Evolutionary conservation across 441 rosid species (phyloP), one percentile per base, ranked within the genome.

Genomic region (Brassica hybrid): DNA sequence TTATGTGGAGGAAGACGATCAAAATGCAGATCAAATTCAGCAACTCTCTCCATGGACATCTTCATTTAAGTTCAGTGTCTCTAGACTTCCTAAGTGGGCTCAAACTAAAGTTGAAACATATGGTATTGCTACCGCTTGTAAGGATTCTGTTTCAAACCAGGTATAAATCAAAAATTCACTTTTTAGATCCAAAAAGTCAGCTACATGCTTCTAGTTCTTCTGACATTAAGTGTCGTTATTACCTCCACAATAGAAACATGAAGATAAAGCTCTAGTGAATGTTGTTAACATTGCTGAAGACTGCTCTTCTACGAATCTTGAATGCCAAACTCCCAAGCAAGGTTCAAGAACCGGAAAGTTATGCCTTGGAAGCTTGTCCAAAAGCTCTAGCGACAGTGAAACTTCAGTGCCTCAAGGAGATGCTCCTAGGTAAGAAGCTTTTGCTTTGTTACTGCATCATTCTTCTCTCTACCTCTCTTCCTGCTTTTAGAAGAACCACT

Each of bases 81-180:
- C 97, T 69, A 81, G 94, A 69, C 91, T 94, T 82, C 98, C 98
- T 72, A 89, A 82, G 66, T 90, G 98, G 98, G 98, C 98, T 17
- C 97, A 89, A 83, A 70, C 81, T 25, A 90, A 87, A 86, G 88
- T 90, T 64, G 84, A 81, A 69, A 75, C 81, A 77, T 45, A 84
- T 2, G 75, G 54, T 72, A 78, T 61, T n/a, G n/a, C n/a, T 66
- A 69, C 74, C 62, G 23, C 19, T 60, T 74, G 79, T 84, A 85
- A 83, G 58, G 83, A 80, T 71, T 79, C 81, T 78, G 61, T 75
- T 78, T 80, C 87, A 70, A 70, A 76, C 74, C 83, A 87, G 94
- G 96, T 93, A 89, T 72, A 67, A 69, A 65, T 16, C 72, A 69
- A 57, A 68, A 73, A 34, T 25, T 6, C n/a, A 54, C 17, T 10